Conservation (phyloP, 2,329 filamentous ascomycete species). For the Pseudocercospora fuligena region DNA sequence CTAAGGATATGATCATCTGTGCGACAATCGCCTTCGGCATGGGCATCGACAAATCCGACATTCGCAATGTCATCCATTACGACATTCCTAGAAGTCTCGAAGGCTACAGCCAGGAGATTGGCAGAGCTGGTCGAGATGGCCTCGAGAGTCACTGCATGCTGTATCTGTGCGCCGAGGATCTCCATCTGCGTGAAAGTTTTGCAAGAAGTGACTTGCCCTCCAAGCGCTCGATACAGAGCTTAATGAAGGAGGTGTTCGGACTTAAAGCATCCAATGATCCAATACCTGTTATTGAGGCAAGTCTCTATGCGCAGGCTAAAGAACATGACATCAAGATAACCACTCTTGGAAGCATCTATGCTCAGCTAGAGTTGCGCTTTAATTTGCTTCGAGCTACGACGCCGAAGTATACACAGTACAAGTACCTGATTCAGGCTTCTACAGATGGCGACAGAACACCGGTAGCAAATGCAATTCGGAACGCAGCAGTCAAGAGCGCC, state of each 20-base stretch:
- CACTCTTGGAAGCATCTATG: slow-evolving; percentile 60
- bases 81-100: slow-evolving; percentile 91
- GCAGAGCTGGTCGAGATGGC: slow-evolving; percentile 89
- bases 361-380: slow-evolving; percentile 65
- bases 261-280: slow-evolving; percentile 17
- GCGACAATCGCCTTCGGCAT: slow-evolving; percentile 99
- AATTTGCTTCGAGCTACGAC: slow-evolving; percentile 61
- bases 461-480: slow-evolving; percentile 53
- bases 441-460: slow-evolving; percentile 47
- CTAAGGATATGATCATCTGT: slow-evolving; percentile 83
- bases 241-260: slow-evolving; percentile 60
- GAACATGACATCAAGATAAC: slow-evolving; percentile 60
- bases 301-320: slow-evolving; percentile 51
- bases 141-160: slow-evolving; percentile 62
- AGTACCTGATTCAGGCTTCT: slow-evolving; percentile 48
- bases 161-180: slow-evolving; percentile 62
- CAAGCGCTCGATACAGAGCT: slow-evolving; percentile 50
- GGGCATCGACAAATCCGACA: slow-evolving; percentile 97
- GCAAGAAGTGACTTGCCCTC: slow-evolving; percentile 65
- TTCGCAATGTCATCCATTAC: slow-evolving; percentile 94
- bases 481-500: slow-evolving; percentile 46
- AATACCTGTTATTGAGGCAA: slow-evolving; percentile 49
- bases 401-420: slow-evolving; percentile 62
- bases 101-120: slow-evolving; percentile 98
- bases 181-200: slow-evolving; percentile 64